Percentiles rank a stretch among this genome's conserved stretches.
phyloP scores from a whole-genome alignment of 345 rosid species.

The Bruguiera parviflora region DNA sequence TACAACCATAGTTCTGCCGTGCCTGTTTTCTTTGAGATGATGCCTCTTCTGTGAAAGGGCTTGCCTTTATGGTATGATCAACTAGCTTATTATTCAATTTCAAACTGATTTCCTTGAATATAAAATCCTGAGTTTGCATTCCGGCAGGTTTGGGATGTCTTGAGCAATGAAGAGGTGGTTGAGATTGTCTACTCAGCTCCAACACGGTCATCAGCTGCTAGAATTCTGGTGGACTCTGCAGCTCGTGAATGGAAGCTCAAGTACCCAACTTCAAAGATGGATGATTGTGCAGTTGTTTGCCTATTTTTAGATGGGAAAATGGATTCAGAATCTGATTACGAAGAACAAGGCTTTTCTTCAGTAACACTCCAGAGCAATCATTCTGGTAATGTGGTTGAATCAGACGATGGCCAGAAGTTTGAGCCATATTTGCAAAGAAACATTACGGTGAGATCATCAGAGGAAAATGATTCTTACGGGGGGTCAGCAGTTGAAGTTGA shows the following conservation, averaged over 20 bases:
- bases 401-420: conserved; percentile 74
- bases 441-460: conserved; percentile 72
- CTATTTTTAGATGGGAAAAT: conserved; percentile 89
- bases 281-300: conserved; percentile 98
- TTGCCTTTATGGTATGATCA: too few relatives aligned
- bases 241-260: conserved; percentile 93
- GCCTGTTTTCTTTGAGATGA: too few relatives aligned
- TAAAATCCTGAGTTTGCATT: neutral
- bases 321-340: conserved; percentile 84
- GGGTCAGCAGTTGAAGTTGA: conserved; percentile 36
- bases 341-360: conserved; percentile 71
- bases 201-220: conserved; percentile 81
- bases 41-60: too few relatives aligned
- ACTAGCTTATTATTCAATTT: too few relatives aligned
- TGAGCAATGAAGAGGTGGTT: conserved; percentile 96
- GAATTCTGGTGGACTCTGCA: conserved; percentile 79
- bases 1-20: too few relatives aligned
- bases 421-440: conserved; percentile 91
- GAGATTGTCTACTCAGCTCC: conserved; percentile 83
- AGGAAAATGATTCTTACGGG: conserved; percentile 44
- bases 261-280: conserved; percentile 98
- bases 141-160: conserved; percentile 93
- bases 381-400: conserved; percentile 62
- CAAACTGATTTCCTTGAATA: neutral
- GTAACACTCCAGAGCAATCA: conserved; percentile 73